Percentiles rank a stretch among this genome's conserved stretches.
Evolutionary conservation across 2,329 filamentous ascomycete species (phyloP).

Genomic region (Colletotrichum karsti): DNA sequence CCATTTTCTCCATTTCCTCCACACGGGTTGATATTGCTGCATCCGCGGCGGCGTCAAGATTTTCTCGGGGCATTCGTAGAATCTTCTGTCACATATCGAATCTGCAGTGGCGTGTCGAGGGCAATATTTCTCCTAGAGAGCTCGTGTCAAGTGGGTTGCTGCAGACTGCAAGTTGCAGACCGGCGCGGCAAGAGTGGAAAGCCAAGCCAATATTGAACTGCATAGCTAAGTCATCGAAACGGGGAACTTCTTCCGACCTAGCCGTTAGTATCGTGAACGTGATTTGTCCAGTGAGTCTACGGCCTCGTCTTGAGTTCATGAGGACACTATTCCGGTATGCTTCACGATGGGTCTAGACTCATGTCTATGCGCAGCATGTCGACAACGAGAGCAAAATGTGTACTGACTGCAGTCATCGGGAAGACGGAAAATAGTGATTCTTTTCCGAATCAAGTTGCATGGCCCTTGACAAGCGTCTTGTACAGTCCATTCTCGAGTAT

Average conservation of each 20-base stretch:
- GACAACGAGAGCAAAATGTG: neutral
- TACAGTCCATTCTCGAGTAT: neutral
- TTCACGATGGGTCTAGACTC: neutral
- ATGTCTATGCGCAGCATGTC: no score
- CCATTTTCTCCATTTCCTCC: no score
- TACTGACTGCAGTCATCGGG: no score
- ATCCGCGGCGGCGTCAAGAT: neutral
- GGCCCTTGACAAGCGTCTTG: no score
- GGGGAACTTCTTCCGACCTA: neutral
- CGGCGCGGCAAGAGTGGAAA: neutral
- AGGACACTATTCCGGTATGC: neutral
- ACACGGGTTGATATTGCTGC: neutral
- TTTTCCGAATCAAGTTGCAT: no score
- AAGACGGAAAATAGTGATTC: no score
- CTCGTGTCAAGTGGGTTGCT: neutral
- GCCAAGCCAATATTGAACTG: conserved; percentile 13
- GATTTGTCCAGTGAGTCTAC: neutral
- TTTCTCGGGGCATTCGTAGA: neutral
- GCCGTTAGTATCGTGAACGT: neutral
- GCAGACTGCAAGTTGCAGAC: neutral
- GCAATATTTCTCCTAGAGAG: neutral
- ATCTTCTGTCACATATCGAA: neutral
- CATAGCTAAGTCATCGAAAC: neutral
- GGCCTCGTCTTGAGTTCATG: neutral
- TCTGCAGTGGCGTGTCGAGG: neutral